These are phyloP conservation scores for Tolypocladium tundrense DNA, from an alignment of 2,329 filamentous ascomycete genomes.

Conservation along the genomic window DNA sequence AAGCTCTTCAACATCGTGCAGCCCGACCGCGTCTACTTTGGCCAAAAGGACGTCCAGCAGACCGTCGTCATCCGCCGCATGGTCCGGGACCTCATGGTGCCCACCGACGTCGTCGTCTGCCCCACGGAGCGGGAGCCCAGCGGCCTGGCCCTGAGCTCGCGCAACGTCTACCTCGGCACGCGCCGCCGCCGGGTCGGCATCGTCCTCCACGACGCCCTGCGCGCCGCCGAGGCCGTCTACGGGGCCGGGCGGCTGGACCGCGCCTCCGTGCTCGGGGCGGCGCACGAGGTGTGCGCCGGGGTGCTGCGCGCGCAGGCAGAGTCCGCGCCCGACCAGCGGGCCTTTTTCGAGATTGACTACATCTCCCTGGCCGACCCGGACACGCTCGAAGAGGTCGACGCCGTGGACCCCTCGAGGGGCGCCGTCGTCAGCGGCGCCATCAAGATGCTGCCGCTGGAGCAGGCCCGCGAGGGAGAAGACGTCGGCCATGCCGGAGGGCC, in stretches of 20 bases:
- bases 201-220: conserved; percentile 60
- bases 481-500: conserved; percentile 63
- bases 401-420: conserved; percentile 59
- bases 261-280: conserved; percentile 60
- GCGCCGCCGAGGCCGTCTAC: conserved; percentile 61
- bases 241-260: conserved; percentile 40
- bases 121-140: conserved; percentile 68
- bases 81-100: conserved; percentile 78
- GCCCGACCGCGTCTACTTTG: conserved; percentile 75
- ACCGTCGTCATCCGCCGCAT: conserved; percentile 81
- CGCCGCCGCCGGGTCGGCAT: conserved; percentile 62
- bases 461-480: conserved; percentile 59
- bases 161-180: conserved; percentile 84
- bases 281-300: conserved; percentile 47
- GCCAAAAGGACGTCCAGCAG: conserved; percentile 96
- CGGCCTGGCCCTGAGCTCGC: conserved; percentile 81
- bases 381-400: conserved; percentile 66
- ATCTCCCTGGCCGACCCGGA: conserved; percentile 82
- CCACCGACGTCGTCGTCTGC: conserved; percentile 63
- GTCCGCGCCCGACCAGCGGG: conserved; percentile 49
- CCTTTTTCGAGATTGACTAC: conserved; percentile 78
- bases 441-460: conserved; percentile 77
- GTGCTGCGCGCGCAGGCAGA: conserved; percentile 51
- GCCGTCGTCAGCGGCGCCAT: conserved; percentile 84
- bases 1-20: conserved; percentile 48